Base-by-base conservation (phyloP, 2,329 filamentous ascomycete genomes). In the Passalora sequoiae region DNA sequence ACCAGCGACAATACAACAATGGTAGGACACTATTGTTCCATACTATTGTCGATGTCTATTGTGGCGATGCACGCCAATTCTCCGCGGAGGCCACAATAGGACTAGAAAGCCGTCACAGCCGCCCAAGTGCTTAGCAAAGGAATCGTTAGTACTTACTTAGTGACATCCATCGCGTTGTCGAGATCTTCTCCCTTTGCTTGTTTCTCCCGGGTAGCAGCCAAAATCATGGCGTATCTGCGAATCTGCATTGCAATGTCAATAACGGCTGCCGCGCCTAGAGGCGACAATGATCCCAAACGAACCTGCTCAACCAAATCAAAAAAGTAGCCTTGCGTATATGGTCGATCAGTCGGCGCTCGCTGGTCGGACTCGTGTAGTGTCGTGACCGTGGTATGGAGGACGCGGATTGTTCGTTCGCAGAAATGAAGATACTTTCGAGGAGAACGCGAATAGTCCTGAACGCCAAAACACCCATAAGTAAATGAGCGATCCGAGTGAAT, bases 241-340 rank as follows among this genome's bases (percentile, higher is more conserved):
- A 96, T 89, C 61, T 66, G 60, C 20, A 28, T 25, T 24, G 43
- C n/a, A 27, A 42, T 38, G 55, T 62, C 45, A 61, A 54, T 59
- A 53, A 43, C 28, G 31, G 32, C 28, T 22, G 38, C 42, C 32
- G 48, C 42, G 20, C 43, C 40, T 32, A 43, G 31, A 29, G 20
- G 38, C 40, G 41, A 35, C 41, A 50, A 30, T 44, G 27, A 45
- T 43, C 41, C 47, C 36, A 45, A 51, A 63, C 60, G 53, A 51
- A 63, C 60, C 78, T 96, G 89, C 66, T 94, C 87, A 66, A 94
- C 83, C 49, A 97, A 81, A 72, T 97, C 91, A 70, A 96, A 84
- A 66, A 96, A 96, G 70, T 97, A 97, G 64, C 87, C 87, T 77
- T 86, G 88, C 76, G 84, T 92, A 74, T 96, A 97, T 55, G 89